Evolutionary conservation across 208 protist species (phyloP).

Genomic region (Jaenimonas drosophilae): DNA sequence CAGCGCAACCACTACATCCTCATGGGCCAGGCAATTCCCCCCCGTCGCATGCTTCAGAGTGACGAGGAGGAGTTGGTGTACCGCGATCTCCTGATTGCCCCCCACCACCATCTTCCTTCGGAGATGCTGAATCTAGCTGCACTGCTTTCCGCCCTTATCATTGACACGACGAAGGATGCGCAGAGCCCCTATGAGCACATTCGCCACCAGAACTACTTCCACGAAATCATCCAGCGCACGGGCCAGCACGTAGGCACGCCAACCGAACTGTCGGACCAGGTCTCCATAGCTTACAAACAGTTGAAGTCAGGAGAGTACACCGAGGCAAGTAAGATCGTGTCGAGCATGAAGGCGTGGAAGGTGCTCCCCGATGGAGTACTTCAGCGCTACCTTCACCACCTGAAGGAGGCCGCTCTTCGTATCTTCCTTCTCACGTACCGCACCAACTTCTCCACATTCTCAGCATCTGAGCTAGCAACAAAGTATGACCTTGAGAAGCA

Average conservation of each 20-base stretch:
- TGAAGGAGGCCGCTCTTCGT: conserved; percentile 68
- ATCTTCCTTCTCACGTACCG: conserved; percentile 75
- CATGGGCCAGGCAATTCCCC: conserved; percentile 45
- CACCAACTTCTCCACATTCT: conserved; percentile 69
- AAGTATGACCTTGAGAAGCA: conserved; percentile 67
- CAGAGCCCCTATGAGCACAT: conserved; percentile 73
- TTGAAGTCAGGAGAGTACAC: conserved; percentile 68
- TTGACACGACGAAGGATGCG: conserved; percentile 62
- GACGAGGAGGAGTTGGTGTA: conserved; percentile 43
- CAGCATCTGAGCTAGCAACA: conserved; percentile 55
- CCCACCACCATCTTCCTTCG: conserved; percentile 47
- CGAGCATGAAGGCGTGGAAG: conserved; percentile 50
- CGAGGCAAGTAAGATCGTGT: conserved; percentile 37
- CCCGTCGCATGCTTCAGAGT: conserved; percentile 18
- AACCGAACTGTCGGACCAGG: conserved; percentile 47
- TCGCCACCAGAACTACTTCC: conserved; percentile 59
- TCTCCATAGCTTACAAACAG: conserved; percentile 47
- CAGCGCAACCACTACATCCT: conserved; percentile 38
- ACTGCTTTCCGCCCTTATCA: conserved; percentile 66
- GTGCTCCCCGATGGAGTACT: conserved; percentile 41
- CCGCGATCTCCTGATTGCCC: conserved; percentile 43
- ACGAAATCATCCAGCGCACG: conserved; percentile 39
- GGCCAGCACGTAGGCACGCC: conserved; percentile 46
- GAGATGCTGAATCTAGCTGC: conserved; percentile 62
- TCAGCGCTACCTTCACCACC: conserved; percentile 26